Base-by-base conservation (phyloP, 78 protist genomes). In the Dictyostelium purpureum region DNA sequence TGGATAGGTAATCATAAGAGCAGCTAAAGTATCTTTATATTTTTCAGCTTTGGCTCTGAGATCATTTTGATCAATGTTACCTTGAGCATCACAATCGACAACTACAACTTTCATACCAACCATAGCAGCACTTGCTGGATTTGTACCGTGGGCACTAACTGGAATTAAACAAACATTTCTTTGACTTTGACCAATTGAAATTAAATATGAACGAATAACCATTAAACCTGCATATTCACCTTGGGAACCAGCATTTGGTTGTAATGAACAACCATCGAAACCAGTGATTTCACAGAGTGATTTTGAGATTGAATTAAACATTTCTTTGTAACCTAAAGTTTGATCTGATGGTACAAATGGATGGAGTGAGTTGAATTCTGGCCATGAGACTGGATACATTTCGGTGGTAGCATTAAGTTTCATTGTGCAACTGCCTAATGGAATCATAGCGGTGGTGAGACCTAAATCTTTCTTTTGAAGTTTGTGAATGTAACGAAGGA, bases 101-200 rank as follows among this genome's bases (percentile, higher is more conserved):
- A 77, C 79, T 3, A 93, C 95, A 18, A 87, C 75, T 85, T 94
- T 94, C 94, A 96, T 66, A 24, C 97, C 96, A 40, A 78, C 89
- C 98, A 98, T 90, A n/a, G 47, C 96, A 6, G 99, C 99, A 10
- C 97, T 87, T 4, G 99, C 99, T 16, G 99, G 99, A 90, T 99
- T 99, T 57, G 99, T 99, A 54, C 99, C 99, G 97, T 99, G 99
- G 1, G 99, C 99, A 21, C 97, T 91, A 19, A 74, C 79, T 35
- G 99, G 99, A 85, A 99, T 98, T 47, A 99, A 69, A 90, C 99
- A 99, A 74, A 98, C 94, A 73, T 98, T 69, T 71, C 99, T 94
- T 70, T 99, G 93, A 33, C 51, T 18, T 47, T 96, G 96, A 45
- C 96, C 96, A 57, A 54, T 94, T 70, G 70, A 65, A 49, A 57